A percentile compares a stretch with the other conserved stretches of the same genome.
These are phyloP conservation scores for Nannochloris sp. DNA, from an alignment of 139 green algal genomes.

Conservation along the genomic window DNA sequence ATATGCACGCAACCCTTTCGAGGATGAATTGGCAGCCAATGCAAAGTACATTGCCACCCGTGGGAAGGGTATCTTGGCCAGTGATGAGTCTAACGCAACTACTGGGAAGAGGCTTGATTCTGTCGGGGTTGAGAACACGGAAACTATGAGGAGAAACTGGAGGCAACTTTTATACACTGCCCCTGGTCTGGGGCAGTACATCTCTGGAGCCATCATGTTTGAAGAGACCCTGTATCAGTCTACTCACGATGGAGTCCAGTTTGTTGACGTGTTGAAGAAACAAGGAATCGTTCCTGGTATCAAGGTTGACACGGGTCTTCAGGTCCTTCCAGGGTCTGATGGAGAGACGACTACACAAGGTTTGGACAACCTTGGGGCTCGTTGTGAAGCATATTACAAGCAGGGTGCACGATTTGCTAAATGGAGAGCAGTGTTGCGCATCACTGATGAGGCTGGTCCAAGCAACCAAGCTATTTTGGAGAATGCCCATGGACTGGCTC, in stretches of 20 bases:
- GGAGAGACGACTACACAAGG: slow-evolving; percentile 51
- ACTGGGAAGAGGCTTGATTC: slow-evolving; percentile 73
- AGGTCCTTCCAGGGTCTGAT: slow-evolving; percentile 35
- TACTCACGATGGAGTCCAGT: slow-evolving; percentile 37
- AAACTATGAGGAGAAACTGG: slow-evolving; percentile 70
- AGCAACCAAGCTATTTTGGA: slow-evolving; percentile 71
- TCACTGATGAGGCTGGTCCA: slow-evolving; percentile 47
- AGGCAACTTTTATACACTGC: slow-evolving; percentile 58
- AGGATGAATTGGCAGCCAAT: slow-evolving; percentile 57
- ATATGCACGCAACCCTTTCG: slow-evolving; percentile 17
- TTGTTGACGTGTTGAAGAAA: slow-evolving; percentile 56
- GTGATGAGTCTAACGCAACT: slow-evolving; percentile 80
- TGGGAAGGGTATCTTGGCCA: slow-evolving; percentile 44
- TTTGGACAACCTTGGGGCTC: slow-evolving; percentile 62
- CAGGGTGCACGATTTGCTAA: slow-evolving; percentile 81
- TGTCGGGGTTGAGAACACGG: slow-evolving; percentile 78
- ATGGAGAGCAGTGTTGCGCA: slow-evolving; percentile 78
- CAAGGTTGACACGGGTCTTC: slow-evolving; percentile 80
- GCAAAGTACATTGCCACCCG: slow-evolving; percentile 60
- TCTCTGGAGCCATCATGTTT: slow-evolving; percentile 91
- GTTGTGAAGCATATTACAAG: slow-evolving; percentile 69
- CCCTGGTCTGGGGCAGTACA: slow-evolving; percentile 82
- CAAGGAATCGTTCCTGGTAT: slow-evolving; percentile 74
- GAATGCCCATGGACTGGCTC: slow-evolving; percentile 82
- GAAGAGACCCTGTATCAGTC: slow-evolving; percentile 88